phyloP scores from a whole-genome alignment of 2,329 filamentous ascomycete genomes.

The Fusarium sp. region DNA sequence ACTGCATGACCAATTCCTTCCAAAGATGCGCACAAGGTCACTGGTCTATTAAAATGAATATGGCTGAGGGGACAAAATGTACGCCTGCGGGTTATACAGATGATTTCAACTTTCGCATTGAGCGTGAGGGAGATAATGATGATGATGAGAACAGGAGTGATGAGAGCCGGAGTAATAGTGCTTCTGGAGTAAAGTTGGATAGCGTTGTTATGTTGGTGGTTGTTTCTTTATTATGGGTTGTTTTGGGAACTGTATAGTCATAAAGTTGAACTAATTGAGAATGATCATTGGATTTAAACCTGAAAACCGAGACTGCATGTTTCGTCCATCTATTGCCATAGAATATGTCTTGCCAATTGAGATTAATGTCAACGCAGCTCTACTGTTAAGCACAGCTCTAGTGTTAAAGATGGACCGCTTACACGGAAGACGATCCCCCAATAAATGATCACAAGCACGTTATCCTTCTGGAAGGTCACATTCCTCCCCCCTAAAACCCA shows the following conservation, averaged over 20 bases:
- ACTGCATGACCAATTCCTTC: slow-evolving; percentile 62
- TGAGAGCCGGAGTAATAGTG: slow-evolving; percentile 17
- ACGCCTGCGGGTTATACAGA: slow-evolving; percentile 56
- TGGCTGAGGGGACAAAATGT: slow-evolving; percentile 60
- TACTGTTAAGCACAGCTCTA: not conserved
- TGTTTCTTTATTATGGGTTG: slow-evolving; percentile 13
- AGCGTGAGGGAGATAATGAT: slow-evolving; percentile 43
- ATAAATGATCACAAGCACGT: not conserved
- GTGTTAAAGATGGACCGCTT: not conserved
- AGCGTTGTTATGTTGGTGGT: not conserved
- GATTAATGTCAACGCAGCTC: not conserved
- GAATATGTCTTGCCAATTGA: not conserved
- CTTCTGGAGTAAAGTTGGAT: not conserved
- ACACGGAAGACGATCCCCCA: not conserved
- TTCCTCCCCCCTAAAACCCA: slow-evolving; percentile 2
- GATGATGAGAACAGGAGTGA: not conserved
- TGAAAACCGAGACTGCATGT: not conserved
- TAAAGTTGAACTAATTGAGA: not conserved
- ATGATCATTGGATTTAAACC: not conserved
- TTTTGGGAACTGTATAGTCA: not conserved
- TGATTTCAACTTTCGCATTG: slow-evolving; percentile 52
- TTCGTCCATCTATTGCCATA: not conserved
- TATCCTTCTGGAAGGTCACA: not conserved
- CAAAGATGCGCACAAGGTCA: slow-evolving; percentile 62
- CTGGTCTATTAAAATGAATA: slow-evolving; percentile 59